These are phyloP conservation scores for Camellia japonica DNA, from an alignment of 148 eudicot species.

Conservation along the genomic window DNA sequence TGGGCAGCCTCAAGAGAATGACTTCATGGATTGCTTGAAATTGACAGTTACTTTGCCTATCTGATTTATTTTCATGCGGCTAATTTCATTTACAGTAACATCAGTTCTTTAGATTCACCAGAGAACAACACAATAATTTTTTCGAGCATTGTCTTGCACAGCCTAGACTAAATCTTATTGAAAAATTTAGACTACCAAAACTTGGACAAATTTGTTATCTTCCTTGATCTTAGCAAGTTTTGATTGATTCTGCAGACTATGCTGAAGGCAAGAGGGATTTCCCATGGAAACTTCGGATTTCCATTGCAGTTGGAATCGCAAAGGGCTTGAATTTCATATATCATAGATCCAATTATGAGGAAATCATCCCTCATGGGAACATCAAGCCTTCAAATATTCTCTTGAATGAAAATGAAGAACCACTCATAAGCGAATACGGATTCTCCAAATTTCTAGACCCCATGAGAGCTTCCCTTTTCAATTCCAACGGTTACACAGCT, in stretches of 20 bases:
- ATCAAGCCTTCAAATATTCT: constrained; percentile 42
- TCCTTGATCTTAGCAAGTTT: constrained; percentile 1
- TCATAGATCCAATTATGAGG: constrained; percentile 10
- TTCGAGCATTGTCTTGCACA: too few species aligned
- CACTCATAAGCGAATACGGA: constrained; percentile 43
- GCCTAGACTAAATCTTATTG: too few species aligned
- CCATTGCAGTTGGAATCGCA: constrained; percentile 38
- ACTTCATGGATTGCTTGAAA: too few species aligned
- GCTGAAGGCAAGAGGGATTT: constrained; percentile 25
- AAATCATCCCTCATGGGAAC: constrained; percentile 38
- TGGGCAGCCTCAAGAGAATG: too few species aligned
- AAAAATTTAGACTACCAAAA: not conserved
- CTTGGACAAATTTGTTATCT: not conserved
- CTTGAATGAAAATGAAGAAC: constrained; percentile 25
- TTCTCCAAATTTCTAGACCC: constrained; percentile 28
- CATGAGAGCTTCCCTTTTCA: constrained; percentile 16
- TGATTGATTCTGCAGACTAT: constrained; percentile 25
- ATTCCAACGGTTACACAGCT: constrained; percentile 26
- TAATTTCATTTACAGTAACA: too few species aligned
- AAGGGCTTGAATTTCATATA: constrained; percentile 33
- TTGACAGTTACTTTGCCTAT: too few species aligned
- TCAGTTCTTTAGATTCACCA: too few species aligned
- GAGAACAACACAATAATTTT: too few species aligned
- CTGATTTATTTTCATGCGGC: too few species aligned
- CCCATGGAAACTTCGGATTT: constrained; percentile 30